Conservation (phyloP, 805 yeast species). For the Hanseniaspora valbyensis region DNA sequence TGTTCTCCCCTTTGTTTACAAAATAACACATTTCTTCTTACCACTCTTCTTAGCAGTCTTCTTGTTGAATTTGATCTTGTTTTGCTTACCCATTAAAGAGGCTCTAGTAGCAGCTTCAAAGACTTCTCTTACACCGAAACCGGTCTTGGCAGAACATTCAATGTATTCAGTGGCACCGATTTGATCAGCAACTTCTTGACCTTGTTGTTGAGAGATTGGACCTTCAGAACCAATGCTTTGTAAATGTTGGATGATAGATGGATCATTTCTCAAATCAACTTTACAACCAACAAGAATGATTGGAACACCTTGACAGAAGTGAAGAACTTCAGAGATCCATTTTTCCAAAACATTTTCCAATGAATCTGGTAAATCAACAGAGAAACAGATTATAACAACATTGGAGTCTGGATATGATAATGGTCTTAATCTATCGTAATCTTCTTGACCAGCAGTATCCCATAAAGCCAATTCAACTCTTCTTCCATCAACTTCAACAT, state of each 20-base stretch:
- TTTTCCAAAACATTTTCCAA: conserved; percentile 88
- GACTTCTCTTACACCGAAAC: conserved; percentile 86
- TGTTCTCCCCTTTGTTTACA: conserved; percentile 8
- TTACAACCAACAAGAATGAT: conserved; percentile 88
- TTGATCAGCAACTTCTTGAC: conserved; percentile 56
- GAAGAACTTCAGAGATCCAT: conserved; percentile 89
- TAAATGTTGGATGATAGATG: conserved; percentile 61
- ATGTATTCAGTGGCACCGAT: conserved; percentile 72
- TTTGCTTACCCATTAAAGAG: conserved; percentile 46
- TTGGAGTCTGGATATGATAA: conserved; percentile 85
- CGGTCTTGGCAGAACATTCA: conserved; percentile 82
- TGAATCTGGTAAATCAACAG: conserved; percentile 84
- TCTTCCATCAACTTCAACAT: conserved; percentile 83
- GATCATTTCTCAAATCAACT: conserved; percentile 77
- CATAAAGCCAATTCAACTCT: conserved; percentile 87
- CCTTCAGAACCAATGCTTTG: conserved; percentile 31
- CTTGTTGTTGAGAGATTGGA: conserved; percentile 34
- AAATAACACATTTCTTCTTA: conserved; percentile 22
- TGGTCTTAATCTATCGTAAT: conserved; percentile 87
- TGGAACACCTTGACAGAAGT: conserved; percentile 90
- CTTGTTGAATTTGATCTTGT: conserved; percentile 25
- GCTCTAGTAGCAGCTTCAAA: conserved; percentile 86
- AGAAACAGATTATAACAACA: conserved; percentile 83
- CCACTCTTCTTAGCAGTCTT: conserved; percentile 19
- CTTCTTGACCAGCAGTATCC: conserved; percentile 99